These are phyloP conservation scores for Linnemannia zychae DNA, from an alignment of 192 early-diverging fungal genomes.

Conservation along the genomic window DNA sequence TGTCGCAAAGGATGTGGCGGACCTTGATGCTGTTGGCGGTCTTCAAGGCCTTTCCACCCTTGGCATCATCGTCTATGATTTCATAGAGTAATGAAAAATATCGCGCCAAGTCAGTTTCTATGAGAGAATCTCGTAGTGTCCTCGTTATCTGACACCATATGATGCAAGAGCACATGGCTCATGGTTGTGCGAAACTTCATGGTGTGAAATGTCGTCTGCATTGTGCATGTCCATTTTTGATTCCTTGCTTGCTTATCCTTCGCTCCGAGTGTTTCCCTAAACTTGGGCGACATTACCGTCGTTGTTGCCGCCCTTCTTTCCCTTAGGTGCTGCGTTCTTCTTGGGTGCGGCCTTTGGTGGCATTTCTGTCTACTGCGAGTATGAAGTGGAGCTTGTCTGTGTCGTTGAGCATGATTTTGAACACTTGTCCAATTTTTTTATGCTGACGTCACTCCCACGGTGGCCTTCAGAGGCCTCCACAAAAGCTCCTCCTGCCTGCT, in stretches of 20 bases:
- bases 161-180: background rate
- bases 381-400: background rate
- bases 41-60: constrained; percentile 70
- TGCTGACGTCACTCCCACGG: background rate
- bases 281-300: constrained; percentile 17
- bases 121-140: background rate
- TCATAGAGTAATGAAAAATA: background rate
- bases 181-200: background rate
- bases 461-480: background rate
- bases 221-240: background rate
- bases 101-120: background rate
- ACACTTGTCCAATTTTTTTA: background rate
- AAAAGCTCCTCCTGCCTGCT: background rate
- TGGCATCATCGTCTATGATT: constrained; percentile 42
- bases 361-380: constrained; percentile 22
- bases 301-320: constrained; percentile 41
- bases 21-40: constrained; percentile 73
- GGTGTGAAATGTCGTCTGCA: background rate
- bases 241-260: background rate
- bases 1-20: constrained; percentile 90
- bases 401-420: background rate
- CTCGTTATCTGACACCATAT: background rate
- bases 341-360: constrained; percentile 51
- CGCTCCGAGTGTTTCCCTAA: background rate
- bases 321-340: constrained; percentile 35